phyloP scores from a whole-genome alignment of 805 yeast genomes.

The Torulaspora delbrueckii region DNA sequence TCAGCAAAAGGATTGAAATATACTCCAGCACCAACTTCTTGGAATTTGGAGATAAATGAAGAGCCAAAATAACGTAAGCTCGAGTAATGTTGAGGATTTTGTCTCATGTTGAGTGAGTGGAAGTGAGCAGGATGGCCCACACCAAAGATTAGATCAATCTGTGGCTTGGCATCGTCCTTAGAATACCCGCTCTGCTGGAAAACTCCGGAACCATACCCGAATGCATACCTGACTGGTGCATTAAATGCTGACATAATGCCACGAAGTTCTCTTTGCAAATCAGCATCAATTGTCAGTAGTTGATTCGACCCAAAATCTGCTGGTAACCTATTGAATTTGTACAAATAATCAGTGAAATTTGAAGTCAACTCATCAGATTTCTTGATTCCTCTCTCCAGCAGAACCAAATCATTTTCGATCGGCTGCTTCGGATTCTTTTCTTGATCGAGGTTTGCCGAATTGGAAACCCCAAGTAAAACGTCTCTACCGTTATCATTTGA shows the following conservation, averaged over 20 bases:
- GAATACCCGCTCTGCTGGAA: slow-evolving; percentile 64
- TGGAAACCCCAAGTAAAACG: slow-evolving; percentile 4
- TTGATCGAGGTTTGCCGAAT: neutral
- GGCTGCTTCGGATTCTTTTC: neutral
- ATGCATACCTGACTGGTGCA: slow-evolving; percentile 71
- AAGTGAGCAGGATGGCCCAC: slow-evolving; percentile 71
- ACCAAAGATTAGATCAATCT: slow-evolving; percentile 79
- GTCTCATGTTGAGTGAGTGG: slow-evolving; percentile 67
- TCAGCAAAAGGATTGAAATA: slow-evolving; percentile 88
- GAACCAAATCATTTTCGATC: slow-evolving; percentile 13
- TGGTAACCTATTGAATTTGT: slow-evolving; percentile 44
- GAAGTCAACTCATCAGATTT: slow-evolving; percentile 25
- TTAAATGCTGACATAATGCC: slow-evolving; percentile 52
- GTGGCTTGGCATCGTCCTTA: slow-evolving; percentile 45
- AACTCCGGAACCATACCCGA: slow-evolving; percentile 95
- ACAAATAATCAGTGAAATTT: slow-evolving; percentile 26
- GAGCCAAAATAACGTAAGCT: slow-evolving; percentile 57
- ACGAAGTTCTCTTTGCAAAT: slow-evolving; percentile 42
- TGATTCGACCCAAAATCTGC: slow-evolving; percentile 58
- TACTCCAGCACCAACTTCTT: slow-evolving; percentile 78
- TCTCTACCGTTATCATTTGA: slow-evolving; percentile 1
- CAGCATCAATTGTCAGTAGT: slow-evolving; percentile 42
- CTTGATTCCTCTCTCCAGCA: slow-evolving; percentile 28
- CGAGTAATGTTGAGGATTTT: slow-evolving; percentile 75
- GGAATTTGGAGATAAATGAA: slow-evolving; percentile 50